Conservation (phyloP, 768 basidiomycete genomes). For the Panus rudis region DNA sequence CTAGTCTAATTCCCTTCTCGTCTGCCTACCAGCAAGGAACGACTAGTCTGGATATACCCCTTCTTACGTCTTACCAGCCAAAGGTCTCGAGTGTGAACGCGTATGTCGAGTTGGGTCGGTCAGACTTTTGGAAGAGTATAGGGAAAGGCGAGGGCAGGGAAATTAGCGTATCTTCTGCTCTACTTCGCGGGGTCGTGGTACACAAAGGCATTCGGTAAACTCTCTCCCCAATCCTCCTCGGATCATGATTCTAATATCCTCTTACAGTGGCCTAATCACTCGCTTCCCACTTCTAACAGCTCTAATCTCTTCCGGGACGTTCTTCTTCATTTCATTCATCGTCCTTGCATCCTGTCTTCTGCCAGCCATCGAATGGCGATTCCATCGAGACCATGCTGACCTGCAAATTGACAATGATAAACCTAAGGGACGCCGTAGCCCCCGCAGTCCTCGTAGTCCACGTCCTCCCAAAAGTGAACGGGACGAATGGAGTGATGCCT, state of each 20-base stretch:
- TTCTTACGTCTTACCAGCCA: slow-evolving; percentile 49
- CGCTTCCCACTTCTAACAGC: slow-evolving; percentile 60
- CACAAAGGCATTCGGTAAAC: slow-evolving; percentile 69
- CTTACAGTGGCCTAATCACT: slow-evolving; percentile 55
- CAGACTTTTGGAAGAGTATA: slow-evolving; percentile 63
- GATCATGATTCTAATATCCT: neutral
- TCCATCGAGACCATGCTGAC: slow-evolving; percentile 9
- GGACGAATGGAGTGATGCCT: neutral
- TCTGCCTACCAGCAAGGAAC: slow-evolving; percentile 36
- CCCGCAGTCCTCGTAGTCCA: neutral
- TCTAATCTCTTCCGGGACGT: slow-evolving; percentile 29
- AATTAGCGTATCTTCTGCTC: slow-evolving; percentile 57
- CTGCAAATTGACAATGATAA: slow-evolving; percentile 3
- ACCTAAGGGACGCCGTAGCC: neutral
- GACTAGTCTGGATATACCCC: slow-evolving; percentile 43
- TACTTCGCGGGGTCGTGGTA: slow-evolving; percentile 52
- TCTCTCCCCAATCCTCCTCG: neutral
- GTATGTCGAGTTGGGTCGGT: slow-evolving; percentile 65
- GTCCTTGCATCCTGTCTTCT: slow-evolving; percentile 26
- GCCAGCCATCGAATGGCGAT: slow-evolving; percentile 25
- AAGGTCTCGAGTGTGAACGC: slow-evolving; percentile 45
- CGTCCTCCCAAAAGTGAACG: slow-evolving; percentile 2
- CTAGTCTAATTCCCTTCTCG: slow-evolving; percentile 19
- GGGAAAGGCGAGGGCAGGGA: slow-evolving; percentile 70
- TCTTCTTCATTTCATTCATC: slow-evolving; percentile 28